A percentile compares a stretch with the other conserved stretches of the same genome.
These are phyloP conservation scores for Dimocarpus longan DNA, from an alignment of 345 rosid species.

Conservation along the genomic window DNA sequence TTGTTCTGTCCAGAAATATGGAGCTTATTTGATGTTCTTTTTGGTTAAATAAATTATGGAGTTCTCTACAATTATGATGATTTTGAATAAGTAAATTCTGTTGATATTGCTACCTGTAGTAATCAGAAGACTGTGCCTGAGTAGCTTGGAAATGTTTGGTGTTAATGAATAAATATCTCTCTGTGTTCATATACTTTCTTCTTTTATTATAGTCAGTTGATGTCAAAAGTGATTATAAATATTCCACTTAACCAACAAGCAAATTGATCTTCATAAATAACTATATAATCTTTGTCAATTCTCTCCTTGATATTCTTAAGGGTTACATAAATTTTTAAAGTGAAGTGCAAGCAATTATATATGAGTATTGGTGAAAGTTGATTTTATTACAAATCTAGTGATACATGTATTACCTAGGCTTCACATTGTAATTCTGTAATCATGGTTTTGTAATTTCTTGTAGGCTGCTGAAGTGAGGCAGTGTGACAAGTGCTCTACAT, in stretches of 20 bases:
- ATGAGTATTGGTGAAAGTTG: background rate
- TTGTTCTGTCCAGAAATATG: background rate
- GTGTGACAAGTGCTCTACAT: constrained; percentile 76
- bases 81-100: background rate
- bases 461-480: constrained; percentile 60
- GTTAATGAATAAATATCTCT: background rate
- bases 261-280: background rate
- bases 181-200: background rate
- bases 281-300: background rate
- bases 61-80: background rate
- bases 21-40: background rate
- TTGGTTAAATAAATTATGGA: constrained; percentile 5
- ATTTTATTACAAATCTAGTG: background rate
- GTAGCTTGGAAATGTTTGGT: background rate
- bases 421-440: background rate
- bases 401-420: background rate
- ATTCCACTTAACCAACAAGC: background rate
- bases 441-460: constrained; percentile 9
- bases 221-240: background rate
- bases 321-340: background rate
- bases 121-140: background rate
- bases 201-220: background rate
- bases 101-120: background rate
- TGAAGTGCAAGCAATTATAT: background rate
- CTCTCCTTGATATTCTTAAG: background rate